Conservation (phyloP, 176 grass and related monocot genomes). For the Musa schizocarpa region DNA sequence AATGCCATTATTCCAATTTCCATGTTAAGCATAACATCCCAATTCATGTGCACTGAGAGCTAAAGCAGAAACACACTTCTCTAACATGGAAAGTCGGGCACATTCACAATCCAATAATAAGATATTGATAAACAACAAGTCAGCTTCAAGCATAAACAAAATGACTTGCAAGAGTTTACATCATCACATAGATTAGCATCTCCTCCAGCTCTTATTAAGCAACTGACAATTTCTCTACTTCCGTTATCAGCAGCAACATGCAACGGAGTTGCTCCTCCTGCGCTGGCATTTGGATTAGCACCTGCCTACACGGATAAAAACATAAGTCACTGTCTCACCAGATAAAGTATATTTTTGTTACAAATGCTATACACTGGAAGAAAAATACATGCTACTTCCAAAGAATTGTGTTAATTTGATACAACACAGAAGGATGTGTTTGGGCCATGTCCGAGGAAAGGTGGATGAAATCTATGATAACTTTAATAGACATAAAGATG, state of each 20-base stretch:
- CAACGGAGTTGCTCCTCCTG: slow-evolving; percentile 83
- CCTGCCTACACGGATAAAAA: slow-evolving; percentile 43
- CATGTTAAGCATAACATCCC: too few relatives aligned
- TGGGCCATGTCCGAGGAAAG: not conserved
- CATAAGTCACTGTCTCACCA: not conserved
- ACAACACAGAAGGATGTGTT: not conserved
- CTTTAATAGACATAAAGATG: too few relatives aligned
- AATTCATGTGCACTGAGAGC: too few relatives aligned
- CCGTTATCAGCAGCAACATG: slow-evolving; percentile 81
- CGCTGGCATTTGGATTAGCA: slow-evolving; percentile 71
- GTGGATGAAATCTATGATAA: too few relatives aligned
- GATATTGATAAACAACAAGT: not conserved
- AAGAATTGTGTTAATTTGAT: not conserved
- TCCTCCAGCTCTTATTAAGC: slow-evolving; percentile 68
- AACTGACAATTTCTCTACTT: slow-evolving; percentile 53
- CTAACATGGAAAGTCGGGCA: not conserved
- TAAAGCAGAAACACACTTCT: too few relatives aligned
- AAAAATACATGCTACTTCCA: too few relatives aligned
- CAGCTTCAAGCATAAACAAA: slow-evolving; percentile 13
- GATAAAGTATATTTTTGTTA: not conserved
- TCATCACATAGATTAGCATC: slow-evolving; percentile 76
- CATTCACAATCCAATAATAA: not conserved
- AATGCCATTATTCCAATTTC: too few relatives aligned
- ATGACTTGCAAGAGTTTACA: slow-evolving; percentile 30
- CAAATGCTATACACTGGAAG: too few relatives aligned